phyloP scores from a whole-genome alignment of 2,329 filamentous ascomycete genomes.

The Cryphonectria parasitica region DNA sequence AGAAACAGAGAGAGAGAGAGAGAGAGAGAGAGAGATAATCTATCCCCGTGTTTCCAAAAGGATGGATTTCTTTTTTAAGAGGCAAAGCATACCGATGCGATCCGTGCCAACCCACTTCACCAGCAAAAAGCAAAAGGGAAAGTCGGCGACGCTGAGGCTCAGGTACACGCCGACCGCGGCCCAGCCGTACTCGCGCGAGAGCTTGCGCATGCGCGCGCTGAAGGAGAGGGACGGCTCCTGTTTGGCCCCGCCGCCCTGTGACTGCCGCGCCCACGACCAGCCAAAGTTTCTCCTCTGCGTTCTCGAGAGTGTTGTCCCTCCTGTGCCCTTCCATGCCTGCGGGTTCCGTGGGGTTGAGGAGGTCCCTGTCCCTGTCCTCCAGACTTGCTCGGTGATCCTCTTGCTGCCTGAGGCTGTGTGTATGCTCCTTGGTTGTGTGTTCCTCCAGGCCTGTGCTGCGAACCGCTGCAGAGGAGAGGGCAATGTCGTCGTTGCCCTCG shows the following conservation, averaged over 20 bases:
- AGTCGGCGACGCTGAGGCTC: slow-evolving; percentile 80
- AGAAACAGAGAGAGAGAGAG: too few relatives aligned
- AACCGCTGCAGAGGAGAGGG: slow-evolving; percentile 16
- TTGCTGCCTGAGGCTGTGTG: neutral
- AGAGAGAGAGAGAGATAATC: neutral
- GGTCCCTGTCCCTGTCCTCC: neutral
- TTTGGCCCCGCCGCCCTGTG: neutral
- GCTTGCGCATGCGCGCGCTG: slow-evolving; percentile 75
- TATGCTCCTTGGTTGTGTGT: neutral
- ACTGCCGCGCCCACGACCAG: slow-evolving; percentile 25
- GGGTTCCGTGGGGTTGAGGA: neutral
- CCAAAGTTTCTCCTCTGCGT: slow-evolving; percentile 22
- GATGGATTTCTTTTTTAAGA: neutral
- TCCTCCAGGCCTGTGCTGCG: slow-evolving; percentile 11
- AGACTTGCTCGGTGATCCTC: neutral
- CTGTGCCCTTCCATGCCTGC: slow-evolving; percentile 1
- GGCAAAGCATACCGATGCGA: slow-evolving; percentile 67
- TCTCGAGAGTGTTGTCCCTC: neutral
- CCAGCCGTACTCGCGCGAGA: slow-evolving; percentile 94
- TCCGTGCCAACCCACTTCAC: slow-evolving; percentile 85
- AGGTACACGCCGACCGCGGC: slow-evolving; percentile 91
- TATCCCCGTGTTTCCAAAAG: neutral
- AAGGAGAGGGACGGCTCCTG: slow-evolving; percentile 49
- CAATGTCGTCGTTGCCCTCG: neutral
- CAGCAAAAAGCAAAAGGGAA: slow-evolving; percentile 91